A percentile compares a stretch with the other conserved stretches of the same genome.
Conservation (phyloP, 495 filamentous ascomycete species). For the Talaromyces stipitatus region DNA sequence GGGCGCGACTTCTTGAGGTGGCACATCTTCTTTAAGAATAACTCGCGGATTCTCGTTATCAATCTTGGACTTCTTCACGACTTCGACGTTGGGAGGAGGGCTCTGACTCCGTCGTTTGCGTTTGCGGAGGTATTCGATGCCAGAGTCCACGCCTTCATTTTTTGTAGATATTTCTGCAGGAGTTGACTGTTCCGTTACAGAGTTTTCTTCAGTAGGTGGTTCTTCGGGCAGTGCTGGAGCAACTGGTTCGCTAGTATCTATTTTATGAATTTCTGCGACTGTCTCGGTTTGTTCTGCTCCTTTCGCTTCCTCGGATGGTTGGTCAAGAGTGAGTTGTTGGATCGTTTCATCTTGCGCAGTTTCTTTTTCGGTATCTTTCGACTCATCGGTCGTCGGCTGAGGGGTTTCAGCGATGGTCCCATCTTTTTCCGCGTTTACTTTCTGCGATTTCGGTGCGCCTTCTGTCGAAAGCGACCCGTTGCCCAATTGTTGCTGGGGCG, state of each 20-base stretch:
- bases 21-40: conserved; percentile 21
- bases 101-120: conserved; percentile 68
- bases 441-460: conserved; percentile 1
- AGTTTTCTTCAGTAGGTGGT: not conserved
- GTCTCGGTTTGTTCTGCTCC: not conserved
- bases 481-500: not conserved
- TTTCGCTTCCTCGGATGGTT: not conserved
- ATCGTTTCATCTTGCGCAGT: not conserved
- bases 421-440: not conserved
- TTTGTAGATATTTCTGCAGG: conserved; percentile 6
- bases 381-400: not conserved
- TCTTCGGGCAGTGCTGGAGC: not conserved
- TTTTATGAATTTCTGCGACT: not conserved
- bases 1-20: not conserved
- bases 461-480: not conserved
- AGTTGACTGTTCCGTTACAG: conserved; percentile 7
- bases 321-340: not conserved
- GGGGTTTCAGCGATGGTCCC: not conserved
- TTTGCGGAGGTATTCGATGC: conserved; percentile 54
- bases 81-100: conserved; percentile 49
- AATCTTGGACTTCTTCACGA: conserved; percentile 38
- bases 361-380: not conserved
- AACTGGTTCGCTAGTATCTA: not conserved
- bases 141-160: not conserved
- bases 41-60: conserved; percentile 19